Evolutionary conservation across 495 filamentous ascomycete species (phyloP).

Genomic region (Hypoxylon subgilvum): DNA sequence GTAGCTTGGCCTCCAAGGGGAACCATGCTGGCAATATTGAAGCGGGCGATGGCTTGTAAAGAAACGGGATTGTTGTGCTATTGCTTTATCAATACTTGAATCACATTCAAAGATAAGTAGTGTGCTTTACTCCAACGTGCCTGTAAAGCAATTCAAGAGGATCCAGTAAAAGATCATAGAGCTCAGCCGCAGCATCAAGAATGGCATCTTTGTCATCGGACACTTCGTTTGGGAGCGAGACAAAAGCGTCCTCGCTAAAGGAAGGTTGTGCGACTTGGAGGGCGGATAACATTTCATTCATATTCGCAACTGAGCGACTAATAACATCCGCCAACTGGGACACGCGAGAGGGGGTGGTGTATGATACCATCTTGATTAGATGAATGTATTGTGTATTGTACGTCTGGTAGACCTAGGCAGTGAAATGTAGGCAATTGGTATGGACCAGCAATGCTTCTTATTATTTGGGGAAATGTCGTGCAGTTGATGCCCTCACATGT

Average conservation of each 20-base stretch:
- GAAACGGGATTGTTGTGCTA: constrained; percentile 3
- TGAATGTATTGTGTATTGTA: too few relatives aligned
- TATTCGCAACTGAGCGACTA: not conserved
- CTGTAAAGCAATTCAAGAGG: not conserved
- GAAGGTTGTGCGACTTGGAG: not conserved
- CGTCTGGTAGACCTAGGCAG: not conserved
- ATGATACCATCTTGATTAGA: not conserved
- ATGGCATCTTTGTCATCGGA: not conserved
- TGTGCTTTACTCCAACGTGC: too few relatives aligned
- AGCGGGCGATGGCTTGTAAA: constrained; percentile 9
- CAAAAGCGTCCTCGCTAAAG: not conserved
- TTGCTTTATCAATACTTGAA: too few relatives aligned
- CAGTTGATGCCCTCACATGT: too few relatives aligned
- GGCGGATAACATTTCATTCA: not conserved
- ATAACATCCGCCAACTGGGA: not conserved
- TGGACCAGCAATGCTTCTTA: too few relatives aligned
- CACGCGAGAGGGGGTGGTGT: not conserved
- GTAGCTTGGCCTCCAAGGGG: constrained; percentile 42
- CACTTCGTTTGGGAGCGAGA: not conserved
- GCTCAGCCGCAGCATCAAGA: not conserved
- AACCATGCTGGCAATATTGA: constrained; percentile 31
- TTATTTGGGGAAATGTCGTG: too few relatives aligned
- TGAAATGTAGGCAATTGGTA: not conserved
- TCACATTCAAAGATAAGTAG: too few relatives aligned
- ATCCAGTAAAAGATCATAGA: not conserved